Base-by-base conservation (phyloP, 2,329 filamentous ascomycete species). In the Trichoderma sp. region DNA sequence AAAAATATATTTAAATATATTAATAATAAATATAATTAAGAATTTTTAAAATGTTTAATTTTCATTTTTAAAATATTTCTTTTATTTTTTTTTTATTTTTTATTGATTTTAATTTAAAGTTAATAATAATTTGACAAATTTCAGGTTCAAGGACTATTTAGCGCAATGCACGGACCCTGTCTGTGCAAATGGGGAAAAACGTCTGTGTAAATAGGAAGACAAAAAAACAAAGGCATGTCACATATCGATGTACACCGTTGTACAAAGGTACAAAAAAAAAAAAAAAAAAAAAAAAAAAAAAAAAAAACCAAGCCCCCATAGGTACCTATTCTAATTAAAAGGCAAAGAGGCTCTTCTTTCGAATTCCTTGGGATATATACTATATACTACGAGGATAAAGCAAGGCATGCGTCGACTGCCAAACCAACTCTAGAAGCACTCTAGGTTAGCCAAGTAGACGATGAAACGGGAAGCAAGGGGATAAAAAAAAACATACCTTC, bases 381-480 rank as follows among this genome's bases (percentile, higher is more conserved):
- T n/a, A 50, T 37, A 27, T 58, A 53, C 67, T 76, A 85, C 48
- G 80, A 77, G 39, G 84, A 86, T 67, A 95, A 81, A 70, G 92
- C 91, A 72, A 95, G 85, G 78, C 92, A 95, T 57, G 92, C 92
- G 79, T 95, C 92, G 48, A 95, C 92, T n/a, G 92, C 92, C 72
- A 93, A 82, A 45, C 92, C 92, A 74, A 95, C 92, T 79, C 92
- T 93, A 13, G 17, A 5, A 17, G 25, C 4, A 64, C 10, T 27
- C 52, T 1, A 48, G 32, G 63, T 65, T 50, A 65, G 63, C 63
- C 9, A 6, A 15, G 15, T 39, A 45, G 10, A n/a, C n/a, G 32
- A 37, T 32, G 10, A 32, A n/a, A 29, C 19, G 37, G 19, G 13
- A 12, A 2, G 7, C 27, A 19, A n/a, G 15, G 25, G 32, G 19